Conservation (phyloP, 139 green algal species). For the Astrephomene gubernaculifera region DNA sequence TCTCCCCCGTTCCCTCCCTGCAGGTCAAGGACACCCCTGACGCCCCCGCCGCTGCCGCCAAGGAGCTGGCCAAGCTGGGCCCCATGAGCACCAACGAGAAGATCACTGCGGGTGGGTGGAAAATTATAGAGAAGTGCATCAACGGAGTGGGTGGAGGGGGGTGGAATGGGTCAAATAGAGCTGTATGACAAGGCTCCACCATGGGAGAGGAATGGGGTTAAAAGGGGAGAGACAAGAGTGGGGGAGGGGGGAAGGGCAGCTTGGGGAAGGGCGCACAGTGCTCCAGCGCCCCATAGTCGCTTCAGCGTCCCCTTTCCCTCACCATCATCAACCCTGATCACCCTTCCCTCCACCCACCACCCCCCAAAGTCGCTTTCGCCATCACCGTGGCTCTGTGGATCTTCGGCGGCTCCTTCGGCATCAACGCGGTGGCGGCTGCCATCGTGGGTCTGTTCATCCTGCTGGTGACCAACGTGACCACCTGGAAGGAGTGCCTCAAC, state of each 20-base stretch:
- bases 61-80: constrained; percentile 95
- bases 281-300: too few species aligned
- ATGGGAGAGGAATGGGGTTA: too few species aligned
- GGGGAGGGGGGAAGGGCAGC: too few species aligned
- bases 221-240: too few species aligned
- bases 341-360: background rate
- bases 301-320: too few species aligned
- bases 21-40: constrained; percentile 94
- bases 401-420: constrained; percentile 86
- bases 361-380: constrained; percentile 75
- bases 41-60: constrained; percentile 86
- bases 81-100: constrained; percentile 96
- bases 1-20: background rate
- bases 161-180: background rate
- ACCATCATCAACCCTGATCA: too few species aligned
- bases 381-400: constrained; percentile 96
- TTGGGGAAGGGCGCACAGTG: too few species aligned
- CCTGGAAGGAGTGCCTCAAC: constrained; percentile 74
- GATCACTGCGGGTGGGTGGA: constrained; percentile 80
- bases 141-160: too few species aligned
- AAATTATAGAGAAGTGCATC: too few species aligned
- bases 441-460: constrained; percentile 95
- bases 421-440: constrained; percentile 96
- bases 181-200: too few species aligned
- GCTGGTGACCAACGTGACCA: constrained; percentile 90